Percentiles rank a stretch among this genome's conserved stretches.
Evolutionary conservation across 2,329 filamentous ascomycete species (phyloP).

Genomic region (Xenosphaeropsis pyriputrescens): DNA sequence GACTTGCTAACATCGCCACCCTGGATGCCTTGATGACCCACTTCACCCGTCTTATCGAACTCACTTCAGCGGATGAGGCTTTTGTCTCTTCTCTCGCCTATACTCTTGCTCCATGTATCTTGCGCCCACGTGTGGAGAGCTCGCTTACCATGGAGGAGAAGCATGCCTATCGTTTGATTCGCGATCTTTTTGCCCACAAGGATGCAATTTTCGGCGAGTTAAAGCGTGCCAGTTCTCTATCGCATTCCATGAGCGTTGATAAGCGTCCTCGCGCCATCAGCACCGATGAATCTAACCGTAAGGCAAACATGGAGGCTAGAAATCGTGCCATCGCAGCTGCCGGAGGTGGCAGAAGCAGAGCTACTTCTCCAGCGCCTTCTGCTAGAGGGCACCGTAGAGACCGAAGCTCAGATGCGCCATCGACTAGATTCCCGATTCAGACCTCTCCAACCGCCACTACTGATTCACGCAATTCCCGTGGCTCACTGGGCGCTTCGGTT

Average conservation of each 20-base stretch:
- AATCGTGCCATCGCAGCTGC: conserved; percentile 59
- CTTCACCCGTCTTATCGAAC: conserved; percentile 89
- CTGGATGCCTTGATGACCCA: conserved; percentile 96
- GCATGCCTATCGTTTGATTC: conserved; percentile 78
- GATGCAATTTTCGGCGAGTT: conserved; percentile 90
- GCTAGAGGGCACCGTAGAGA: conserved; percentile 59
- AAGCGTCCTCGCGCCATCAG: conserved; percentile 72
- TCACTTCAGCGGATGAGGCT: conserved; percentile 86
- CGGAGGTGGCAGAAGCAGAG: conserved; percentile 49
- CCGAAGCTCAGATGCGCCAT: conserved; percentile 56
- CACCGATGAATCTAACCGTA: conserved; percentile 89
- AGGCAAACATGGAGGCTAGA: conserved; percentile 86
- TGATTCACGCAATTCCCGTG: conserved; percentile 22
- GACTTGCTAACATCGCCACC: conserved; percentile 96
- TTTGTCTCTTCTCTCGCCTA: conserved; percentile 66
- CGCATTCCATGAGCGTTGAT: conserved; percentile 45
- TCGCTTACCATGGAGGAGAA: conserved; percentile 92
- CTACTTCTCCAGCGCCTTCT: conserved; percentile 56
- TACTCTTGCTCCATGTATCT: conserved; percentile 66
- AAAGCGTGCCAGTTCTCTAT: conserved; percentile 70
- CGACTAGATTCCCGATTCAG: conserved; percentile 74
- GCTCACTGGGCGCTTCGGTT: conserved; percentile 14
- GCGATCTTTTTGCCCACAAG: conserved; percentile 87
- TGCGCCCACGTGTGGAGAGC: conserved; percentile 76
- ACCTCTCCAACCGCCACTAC: conserved; percentile 42